Evolutionary conservation across 495 filamentous ascomycete species (phyloP), one percentile per base, ranked within the genome.

Genomic region (Pyrenula massariospora): DNA sequence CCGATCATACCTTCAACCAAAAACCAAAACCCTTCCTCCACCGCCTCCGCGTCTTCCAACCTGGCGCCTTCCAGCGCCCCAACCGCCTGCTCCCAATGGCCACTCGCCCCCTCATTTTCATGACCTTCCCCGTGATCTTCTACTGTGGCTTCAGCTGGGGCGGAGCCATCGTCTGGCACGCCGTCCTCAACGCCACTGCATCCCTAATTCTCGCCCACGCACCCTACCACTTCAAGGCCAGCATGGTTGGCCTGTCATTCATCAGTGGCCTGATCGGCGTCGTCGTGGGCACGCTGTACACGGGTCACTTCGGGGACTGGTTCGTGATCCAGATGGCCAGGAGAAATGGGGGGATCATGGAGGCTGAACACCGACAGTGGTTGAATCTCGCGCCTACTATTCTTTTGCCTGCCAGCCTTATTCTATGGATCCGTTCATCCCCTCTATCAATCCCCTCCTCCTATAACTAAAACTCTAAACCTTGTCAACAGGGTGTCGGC

Each of bases 101-200:
- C n/a, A n/a, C n/a, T n/a, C n/a, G n/a, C n/a, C n/a, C n/a, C n/a
- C n/a, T n/a, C n/a, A n/a, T n/a, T n/a, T 73, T 55, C 66, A 80
- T 58, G 85, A 81, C 75, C 22, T 84, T 84, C 69, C 83, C 83
- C 0, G 80, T 84, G 1, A 79, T 86, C 21, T 82, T 82, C 57
- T 86, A 84, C 57, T 77, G 81, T 23, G 84, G 84, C 24, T 84
- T 86, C 61, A 80, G 76, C 10, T 86, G 85, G 61, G 83, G 83
- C 1, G 78, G 74, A 1, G 82, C 80, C 55, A 72, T 86, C 24
- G 71, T 85, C 24, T 80, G 80, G 67, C 85, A 85, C 70, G 84
- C 85, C 61, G 80, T 86, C 36, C 66, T 86, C 25, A 85, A 85
- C 58, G 84, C 73, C 22, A 86, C 84, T 0, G 70, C 80, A 0